Conservation (phyloP, 441 rosid species). For the Pelargonium australe region DNA sequence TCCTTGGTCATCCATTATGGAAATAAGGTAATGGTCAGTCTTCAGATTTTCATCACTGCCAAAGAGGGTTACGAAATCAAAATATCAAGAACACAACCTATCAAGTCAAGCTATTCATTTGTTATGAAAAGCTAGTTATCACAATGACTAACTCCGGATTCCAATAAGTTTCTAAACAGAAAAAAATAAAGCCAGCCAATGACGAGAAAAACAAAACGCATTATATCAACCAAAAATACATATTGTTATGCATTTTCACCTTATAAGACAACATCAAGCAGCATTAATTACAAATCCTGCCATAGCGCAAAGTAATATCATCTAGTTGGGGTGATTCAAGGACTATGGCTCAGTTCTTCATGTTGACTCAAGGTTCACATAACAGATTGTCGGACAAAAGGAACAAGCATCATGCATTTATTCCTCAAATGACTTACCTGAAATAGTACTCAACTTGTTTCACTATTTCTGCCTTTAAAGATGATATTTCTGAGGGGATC, state of each 20-base stretch:
- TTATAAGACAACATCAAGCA: neutral
- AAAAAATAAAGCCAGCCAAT: neutral
- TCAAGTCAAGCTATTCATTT: neutral
- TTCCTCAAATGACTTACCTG: constrained; percentile 44
- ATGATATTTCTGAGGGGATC: constrained; percentile 39
- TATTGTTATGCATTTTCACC: neutral
- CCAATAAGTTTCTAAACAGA: neutral
- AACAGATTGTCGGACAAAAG: neutral
- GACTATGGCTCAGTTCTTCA: neutral
- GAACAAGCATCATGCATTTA: neutral
- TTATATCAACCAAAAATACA: neutral
- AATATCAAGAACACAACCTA: constrained; percentile 1
- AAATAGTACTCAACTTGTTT: constrained; percentile 90
- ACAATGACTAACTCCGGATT: neutral
- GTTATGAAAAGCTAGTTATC: neutral
- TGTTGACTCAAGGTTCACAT: neutral
- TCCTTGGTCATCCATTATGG: constrained; percentile 87
- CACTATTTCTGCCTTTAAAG: constrained; percentile 47
- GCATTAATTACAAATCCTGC: neutral
- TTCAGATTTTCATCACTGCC: constrained; percentile 82
- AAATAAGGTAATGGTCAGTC: constrained; percentile 53
- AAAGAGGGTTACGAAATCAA: constrained; percentile 22
- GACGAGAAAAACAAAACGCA: neutral
- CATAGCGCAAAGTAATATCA: neutral
- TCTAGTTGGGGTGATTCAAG: neutral